phyloP scores from a whole-genome alignment of 257 asterid species.

The Gentiana dahurica region DNA sequence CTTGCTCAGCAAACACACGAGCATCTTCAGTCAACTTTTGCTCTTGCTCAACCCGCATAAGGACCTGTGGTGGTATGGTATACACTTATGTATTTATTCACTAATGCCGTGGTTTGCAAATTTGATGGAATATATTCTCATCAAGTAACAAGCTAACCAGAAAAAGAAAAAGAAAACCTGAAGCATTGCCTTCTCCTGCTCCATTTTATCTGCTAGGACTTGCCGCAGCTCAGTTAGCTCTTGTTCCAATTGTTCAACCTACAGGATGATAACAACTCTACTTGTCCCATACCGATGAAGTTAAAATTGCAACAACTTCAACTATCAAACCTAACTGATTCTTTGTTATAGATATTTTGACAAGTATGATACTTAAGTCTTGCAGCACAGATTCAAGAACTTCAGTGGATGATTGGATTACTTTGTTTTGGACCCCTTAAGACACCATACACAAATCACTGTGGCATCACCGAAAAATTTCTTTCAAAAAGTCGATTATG shows the following conservation, averaged over 20 bases:
- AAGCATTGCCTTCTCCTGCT: slow-evolving; percentile 70
- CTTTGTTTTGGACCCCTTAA: too few relatives aligned
- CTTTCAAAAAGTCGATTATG: too few relatives aligned
- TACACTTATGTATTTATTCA: slow-evolving; percentile 13
- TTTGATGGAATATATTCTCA: slow-evolving; percentile 5
- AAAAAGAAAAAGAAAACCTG: slow-evolving; percentile 35
- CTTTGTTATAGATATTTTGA: too few relatives aligned
- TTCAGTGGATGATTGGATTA: too few relatives aligned
- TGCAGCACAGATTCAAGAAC: background rate
- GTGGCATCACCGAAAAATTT: too few relatives aligned
- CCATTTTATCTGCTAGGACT: slow-evolving; percentile 50
- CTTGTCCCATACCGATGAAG: too few relatives aligned
- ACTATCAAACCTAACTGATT: too few relatives aligned
- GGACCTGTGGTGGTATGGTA: slow-evolving; percentile 39
- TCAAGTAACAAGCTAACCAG: background rate
- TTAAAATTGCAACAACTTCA: too few relatives aligned
- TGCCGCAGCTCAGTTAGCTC: slow-evolving; percentile 57
- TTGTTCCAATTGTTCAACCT: slow-evolving; percentile 81
- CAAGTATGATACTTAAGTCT: too few relatives aligned
- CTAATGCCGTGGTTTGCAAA: slow-evolving; percentile 1
- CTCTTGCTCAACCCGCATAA: slow-evolving; percentile 82
- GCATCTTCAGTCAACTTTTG: slow-evolving; percentile 76
- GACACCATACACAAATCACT: too few relatives aligned
- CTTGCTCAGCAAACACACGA: slow-evolving; percentile 63
- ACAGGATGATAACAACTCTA: slow-evolving; percentile 11